phyloP scores from a whole-genome alignment of 2,329 filamentous ascomycete species.

The Xylariales sp. region DNA sequence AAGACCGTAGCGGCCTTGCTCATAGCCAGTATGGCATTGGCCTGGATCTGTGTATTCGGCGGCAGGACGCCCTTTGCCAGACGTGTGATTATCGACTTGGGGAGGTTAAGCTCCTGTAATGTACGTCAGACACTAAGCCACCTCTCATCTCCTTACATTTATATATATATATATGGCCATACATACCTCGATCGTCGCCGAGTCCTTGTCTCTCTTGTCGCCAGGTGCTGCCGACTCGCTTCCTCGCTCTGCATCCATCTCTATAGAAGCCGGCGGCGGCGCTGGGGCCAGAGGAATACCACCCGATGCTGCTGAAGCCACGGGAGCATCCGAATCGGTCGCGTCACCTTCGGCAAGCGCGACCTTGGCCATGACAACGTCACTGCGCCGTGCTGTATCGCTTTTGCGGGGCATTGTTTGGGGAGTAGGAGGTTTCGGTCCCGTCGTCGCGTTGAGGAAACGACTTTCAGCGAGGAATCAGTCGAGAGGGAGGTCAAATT shows the following conservation, averaged over 20 bases:
- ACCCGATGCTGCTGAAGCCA: constrained; percentile 17
- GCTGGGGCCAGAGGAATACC: too few species aligned
- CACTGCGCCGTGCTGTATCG: constrained; percentile 40
- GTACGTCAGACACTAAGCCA: constrained; percentile 8
- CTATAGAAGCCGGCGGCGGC: constrained; percentile 15
- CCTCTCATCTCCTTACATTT: constrained; percentile 2
- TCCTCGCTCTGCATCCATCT: constrained; percentile 32
- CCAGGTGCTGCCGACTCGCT: constrained; percentile 20
- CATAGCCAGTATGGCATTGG: constrained; percentile 73
- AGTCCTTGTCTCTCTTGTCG: constrained; percentile 32
- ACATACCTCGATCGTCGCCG: constrained; percentile 44
- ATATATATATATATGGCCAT: background rate
- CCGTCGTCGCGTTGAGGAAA: too few species aligned
- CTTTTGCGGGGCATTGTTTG: constrained; percentile 60
- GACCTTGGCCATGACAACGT: constrained; percentile 41
- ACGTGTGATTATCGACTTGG: constrained; percentile 75
- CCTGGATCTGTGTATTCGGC: constrained; percentile 77
- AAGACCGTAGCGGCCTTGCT: constrained; percentile 81
- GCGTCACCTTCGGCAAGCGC: constrained; percentile 35
- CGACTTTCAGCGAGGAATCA: too few species aligned
- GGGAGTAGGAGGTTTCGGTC: too few species aligned
- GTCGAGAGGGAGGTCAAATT: too few species aligned
- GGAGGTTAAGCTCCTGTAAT: constrained; percentile 65
- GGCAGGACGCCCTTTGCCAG: constrained; percentile 77
- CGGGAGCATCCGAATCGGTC: constrained; percentile 16